A percentile compares a stretch with the other conserved stretches of the same genome.
Evolutionary conservation across 495 filamentous ascomycete species (phyloP).

Genomic region (Bacidia rubella): DNA sequence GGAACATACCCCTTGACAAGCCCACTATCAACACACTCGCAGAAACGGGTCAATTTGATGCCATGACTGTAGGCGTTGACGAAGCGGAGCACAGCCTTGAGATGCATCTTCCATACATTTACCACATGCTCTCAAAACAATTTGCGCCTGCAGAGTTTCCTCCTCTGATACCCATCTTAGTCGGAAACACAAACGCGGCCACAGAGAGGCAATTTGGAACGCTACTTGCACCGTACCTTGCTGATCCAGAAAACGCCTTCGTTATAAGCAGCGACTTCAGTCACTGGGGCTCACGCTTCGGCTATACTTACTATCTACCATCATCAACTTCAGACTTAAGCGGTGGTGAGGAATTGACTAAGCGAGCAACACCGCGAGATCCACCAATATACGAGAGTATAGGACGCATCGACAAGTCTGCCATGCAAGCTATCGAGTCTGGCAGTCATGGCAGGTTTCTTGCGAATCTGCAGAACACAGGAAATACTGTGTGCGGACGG

Average conservation of each 20-base stretch:
- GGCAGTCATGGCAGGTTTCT: slow-evolving; percentile 59
- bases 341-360: slow-evolving; percentile 27
- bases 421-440: slow-evolving; percentile 70
- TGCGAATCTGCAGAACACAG: slow-evolving; percentile 51
- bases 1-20: slow-evolving; percentile 61
- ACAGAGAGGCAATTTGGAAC: slow-evolving; percentile 58
- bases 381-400: slow-evolving; percentile 79
- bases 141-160: slow-evolving; percentile 44
- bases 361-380: slow-evolving; percentile 24
- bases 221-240: slow-evolving; percentile 66
- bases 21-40: slow-evolving; percentile 50
- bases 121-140: slow-evolving; percentile 59
- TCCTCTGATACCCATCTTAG: slow-evolving; percentile 71
- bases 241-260: slow-evolving; percentile 65
- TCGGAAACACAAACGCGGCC: slow-evolving; percentile 55
- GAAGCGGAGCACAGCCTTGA: slow-evolving; percentile 90
- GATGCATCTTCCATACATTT: slow-evolving; percentile 91
- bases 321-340: slow-evolving; percentile 18
- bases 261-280: slow-evolving; percentile 92
- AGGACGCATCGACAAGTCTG: slow-evolving; percentile 59
- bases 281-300: slow-evolving; percentile 84
- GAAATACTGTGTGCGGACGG: slow-evolving; percentile 87
- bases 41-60: slow-evolving; percentile 51
- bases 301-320: slow-evolving; percentile 70
- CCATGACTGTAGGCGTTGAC: slow-evolving; percentile 57